A percentile compares a stretch with the other conserved stretches of the same genome.
phyloP scores from a whole-genome alignment of 345 rosid species.

The Linum lewisii region DNA sequence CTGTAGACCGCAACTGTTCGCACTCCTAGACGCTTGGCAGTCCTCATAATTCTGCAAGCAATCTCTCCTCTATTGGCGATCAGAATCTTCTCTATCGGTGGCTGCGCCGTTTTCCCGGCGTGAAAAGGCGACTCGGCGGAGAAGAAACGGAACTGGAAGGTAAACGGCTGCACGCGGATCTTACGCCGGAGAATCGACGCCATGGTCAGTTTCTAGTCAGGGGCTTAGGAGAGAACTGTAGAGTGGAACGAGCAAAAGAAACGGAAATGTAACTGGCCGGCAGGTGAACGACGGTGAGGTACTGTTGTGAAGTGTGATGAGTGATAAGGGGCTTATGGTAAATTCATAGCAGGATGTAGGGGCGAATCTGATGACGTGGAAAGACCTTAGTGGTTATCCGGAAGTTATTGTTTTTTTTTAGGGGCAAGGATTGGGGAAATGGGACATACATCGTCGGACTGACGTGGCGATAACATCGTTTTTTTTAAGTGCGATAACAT shows the following conservation, averaged over 20 bases:
- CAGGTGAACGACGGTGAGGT: too few species aligned
- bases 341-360: too few species aligned
- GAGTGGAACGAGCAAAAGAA: neutral
- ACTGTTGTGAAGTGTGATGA: too few species aligned
- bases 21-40: slow-evolving; percentile 71
- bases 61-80: slow-evolving; percentile 84
- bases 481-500: too few species aligned
- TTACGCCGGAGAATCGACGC: slow-evolving; percentile 45
- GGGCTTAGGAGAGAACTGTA: neutral
- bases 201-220: slow-evolving; percentile 9
- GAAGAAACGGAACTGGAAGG: slow-evolving; percentile 24
- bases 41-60: slow-evolving; percentile 75
- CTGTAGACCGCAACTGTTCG: slow-evolving; percentile 82
- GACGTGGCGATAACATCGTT: too few species aligned
- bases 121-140: slow-evolving; percentile 19
- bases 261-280: neutral
- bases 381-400: too few species aligned
- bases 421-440: too few species aligned
- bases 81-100: slow-evolving; percentile 54
- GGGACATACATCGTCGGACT: too few species aligned
- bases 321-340: too few species aligned
- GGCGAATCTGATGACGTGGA: too few species aligned
- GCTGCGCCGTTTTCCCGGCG: neutral
- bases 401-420: too few species aligned
- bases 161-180: slow-evolving; percentile 19